phyloP scores from a whole-genome alignment of 139 green algal genomes.

The Chlamydomonas sp. region DNA sequence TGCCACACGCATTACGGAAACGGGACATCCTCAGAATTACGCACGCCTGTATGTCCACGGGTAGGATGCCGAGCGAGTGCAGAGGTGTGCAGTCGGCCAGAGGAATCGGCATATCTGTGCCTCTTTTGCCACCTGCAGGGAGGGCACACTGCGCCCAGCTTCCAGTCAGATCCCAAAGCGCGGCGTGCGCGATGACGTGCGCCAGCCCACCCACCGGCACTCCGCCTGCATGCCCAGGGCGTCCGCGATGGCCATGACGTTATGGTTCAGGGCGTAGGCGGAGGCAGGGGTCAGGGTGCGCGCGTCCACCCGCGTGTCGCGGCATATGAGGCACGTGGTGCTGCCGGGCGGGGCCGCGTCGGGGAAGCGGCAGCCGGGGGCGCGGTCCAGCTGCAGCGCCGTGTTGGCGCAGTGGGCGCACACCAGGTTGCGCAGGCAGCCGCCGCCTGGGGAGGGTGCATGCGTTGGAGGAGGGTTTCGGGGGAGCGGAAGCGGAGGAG shows the following conservation, averaged over 20 bases:
- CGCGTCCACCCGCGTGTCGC: constrained; percentile 4
- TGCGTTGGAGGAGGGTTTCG: not conserved
- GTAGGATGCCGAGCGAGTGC: too few relatives aligned
- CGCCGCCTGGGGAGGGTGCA: not conserved
- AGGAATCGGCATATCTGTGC: too few relatives aligned
- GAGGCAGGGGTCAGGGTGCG: constrained; percentile 1
- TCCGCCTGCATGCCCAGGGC: constrained; percentile 16
- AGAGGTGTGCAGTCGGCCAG: too few relatives aligned
- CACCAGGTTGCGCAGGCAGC: constrained; percentile 21
- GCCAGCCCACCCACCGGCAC: constrained; percentile 15
- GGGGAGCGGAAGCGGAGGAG: not conserved
- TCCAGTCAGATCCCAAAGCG: not conserved
- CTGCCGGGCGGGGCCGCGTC: not conserved
- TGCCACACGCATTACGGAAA: not conserved
- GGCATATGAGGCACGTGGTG: constrained; percentile 1
- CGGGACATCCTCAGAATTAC: not conserved
- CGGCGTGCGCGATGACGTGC: not conserved
- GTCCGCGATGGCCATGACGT: constrained; percentile 35
- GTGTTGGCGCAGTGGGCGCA: constrained; percentile 36
- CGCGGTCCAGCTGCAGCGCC: constrained; percentile 17
- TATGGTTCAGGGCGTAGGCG: constrained; percentile 23
- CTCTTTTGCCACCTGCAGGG: too few relatives aligned
- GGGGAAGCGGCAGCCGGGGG: not conserved
- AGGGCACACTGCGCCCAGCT: not conserved
- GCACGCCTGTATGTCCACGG: not conserved